Evolutionary conservation across 2,329 filamentous ascomycete genomes (phyloP), one percentile per base, ranked within the genome.

Genomic region (Pezicula radicicola): DNA sequence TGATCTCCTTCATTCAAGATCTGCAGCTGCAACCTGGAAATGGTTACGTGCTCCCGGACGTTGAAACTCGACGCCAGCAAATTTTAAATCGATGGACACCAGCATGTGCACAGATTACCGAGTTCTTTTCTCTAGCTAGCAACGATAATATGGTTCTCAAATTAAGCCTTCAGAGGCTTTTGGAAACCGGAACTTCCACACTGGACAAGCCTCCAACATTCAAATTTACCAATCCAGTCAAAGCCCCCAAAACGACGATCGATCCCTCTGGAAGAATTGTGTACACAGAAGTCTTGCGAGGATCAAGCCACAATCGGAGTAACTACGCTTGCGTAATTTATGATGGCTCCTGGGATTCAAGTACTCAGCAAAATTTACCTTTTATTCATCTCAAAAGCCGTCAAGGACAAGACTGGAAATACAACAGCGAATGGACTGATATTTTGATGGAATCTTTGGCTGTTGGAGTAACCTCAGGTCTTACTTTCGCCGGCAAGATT

Each of bases 401-500:
- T 13, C 35, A 37, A 4, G 35, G 35, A 13, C 12, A 37, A 13
- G 12, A 37, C 12, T 37, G 35, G 35, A 13, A 37, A 16, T 37
- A 37, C n/a, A 16, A 37, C n/a, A 37, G 12, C 3, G 3, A 37
- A 37, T 37, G 12, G n/a, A 37, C 35, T 21, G 21, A 21, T 21
- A 21, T 21, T 21, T 21, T 21, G 21, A 21, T 21, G 21, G 21
- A 21, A 21, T 21, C 21, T 5, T 21, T 21, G 21, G 21, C 5
- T 21, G 21, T 21, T 21, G 21, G 21, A 21, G 21, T 21, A 21
- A 21, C 21, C 21, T 21, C 21, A 21, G 93, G 93, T 69, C 84
- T 97, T 52, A 92, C 84, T 46, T 97, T 94, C 77, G 81, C 89
- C 68, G 89, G 87, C 74, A 96, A 96, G 79, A 88, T 96, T 66